phyloP scores from a whole-genome alignment of 2,329 filamentous ascomycete genomes.

The Fusarium nanum region DNA sequence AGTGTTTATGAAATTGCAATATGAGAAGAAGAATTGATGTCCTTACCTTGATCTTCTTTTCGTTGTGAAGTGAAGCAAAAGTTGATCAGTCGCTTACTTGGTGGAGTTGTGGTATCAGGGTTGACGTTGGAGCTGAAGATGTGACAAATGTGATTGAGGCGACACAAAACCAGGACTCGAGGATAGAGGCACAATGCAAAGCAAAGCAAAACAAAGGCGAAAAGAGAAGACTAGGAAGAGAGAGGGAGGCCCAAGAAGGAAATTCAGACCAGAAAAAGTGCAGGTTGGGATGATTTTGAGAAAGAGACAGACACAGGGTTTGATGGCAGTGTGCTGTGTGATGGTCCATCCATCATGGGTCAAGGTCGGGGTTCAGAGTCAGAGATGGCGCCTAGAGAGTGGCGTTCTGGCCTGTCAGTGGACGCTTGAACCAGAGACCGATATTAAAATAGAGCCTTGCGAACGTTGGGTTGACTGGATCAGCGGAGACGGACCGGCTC shows the following conservation, averaged over 20 bases:
- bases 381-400: slow-evolving; percentile 59
- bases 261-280: slow-evolving; percentile 42
- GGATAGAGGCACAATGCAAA: slow-evolving; percentile 20
- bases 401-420: slow-evolving; percentile 57
- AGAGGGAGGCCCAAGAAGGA: slow-evolving; percentile 43
- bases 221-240: slow-evolving; percentile 41
- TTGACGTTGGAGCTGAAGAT: slow-evolving; percentile 35
- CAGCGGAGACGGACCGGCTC: slow-evolving; percentile 47
- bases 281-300: slow-evolving; percentile 47
- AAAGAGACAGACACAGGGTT: slow-evolving; percentile 39
- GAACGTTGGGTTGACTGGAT: slow-evolving; percentile 47
- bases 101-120: slow-evolving; percentile 38
- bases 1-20: not conserved
- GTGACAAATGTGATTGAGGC: slow-evolving; percentile 44
- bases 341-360: slow-evolving; percentile 48
- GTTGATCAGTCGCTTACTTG: slow-evolving; percentile 28
- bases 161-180: slow-evolving; percentile 22
- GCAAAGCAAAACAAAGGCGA: slow-evolving; percentile 33
- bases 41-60: slow-evolving; percentile 18
- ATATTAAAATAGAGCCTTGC: slow-evolving; percentile 60
- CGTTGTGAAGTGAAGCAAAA: slow-evolving; percentile 17
- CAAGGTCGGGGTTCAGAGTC: slow-evolving; percentile 53
- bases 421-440: slow-evolving; percentile 50
- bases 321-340: slow-evolving; percentile 38
- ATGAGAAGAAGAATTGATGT: slow-evolving; percentile 1